Percentiles rank a stretch among this genome's conserved stretches.
Evolutionary conservation across 1,284 basidiomycete species (phyloP).

Genomic region (Hemileia vastatrix): DNA sequence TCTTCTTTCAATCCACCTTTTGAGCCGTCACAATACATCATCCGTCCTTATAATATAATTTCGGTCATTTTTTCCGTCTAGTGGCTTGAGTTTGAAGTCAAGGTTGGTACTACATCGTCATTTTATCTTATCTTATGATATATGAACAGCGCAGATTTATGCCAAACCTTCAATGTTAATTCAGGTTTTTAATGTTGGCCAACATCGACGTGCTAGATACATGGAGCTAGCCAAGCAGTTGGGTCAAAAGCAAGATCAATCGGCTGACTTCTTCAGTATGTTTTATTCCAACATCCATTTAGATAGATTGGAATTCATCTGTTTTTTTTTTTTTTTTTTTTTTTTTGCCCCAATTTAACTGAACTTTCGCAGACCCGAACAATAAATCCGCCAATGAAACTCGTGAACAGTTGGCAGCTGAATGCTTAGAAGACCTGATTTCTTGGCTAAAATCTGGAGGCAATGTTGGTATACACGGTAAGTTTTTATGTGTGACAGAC

Average conservation of each 20-base stretch:
- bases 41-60: conserved; percentile 26
- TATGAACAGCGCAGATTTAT: no score
- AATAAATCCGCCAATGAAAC: conserved; percentile 68
- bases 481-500: not conserved
- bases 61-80: conserved; percentile 43
- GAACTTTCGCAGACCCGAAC: conserved; percentile 51
- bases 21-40: not conserved
- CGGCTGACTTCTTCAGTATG: conserved; percentile 69
- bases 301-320: not conserved
- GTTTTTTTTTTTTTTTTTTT: not conserved
- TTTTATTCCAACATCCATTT: conserved; percentile 1
- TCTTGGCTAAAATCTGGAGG: conserved; percentile 82
- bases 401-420: conserved; percentile 75
- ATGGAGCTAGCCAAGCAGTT: conserved; percentile 53
- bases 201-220: conserved; percentile 79
- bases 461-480: conserved; percentile 88
- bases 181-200: conserved; percentile 97
- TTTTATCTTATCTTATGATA: no score
- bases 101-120: no score
- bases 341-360: not conserved
- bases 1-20: not conserved
- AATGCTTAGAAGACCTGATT: conserved; percentile 90
- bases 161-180: no score
- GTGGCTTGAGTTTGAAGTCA: conserved; percentile 99
- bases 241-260: conserved; percentile 80